phyloP scores from a whole-genome alignment of 345 rosid species.

The Hypericum androsaemum region DNA sequence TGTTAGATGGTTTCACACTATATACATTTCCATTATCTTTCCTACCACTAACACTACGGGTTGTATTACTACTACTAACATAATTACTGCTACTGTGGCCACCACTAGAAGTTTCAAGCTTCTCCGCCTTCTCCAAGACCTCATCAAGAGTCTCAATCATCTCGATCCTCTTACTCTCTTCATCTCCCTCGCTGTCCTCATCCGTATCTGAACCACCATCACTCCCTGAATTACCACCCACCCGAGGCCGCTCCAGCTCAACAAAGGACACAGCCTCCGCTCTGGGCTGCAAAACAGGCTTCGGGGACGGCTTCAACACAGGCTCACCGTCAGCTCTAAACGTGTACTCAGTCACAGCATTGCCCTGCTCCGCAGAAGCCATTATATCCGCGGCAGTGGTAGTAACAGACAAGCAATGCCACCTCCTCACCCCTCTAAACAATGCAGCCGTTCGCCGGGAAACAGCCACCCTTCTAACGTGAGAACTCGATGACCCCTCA shows the following conservation, averaged over 20 bases:
- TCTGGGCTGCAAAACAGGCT: conserved; percentile 43
- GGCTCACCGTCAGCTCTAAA: conserved; percentile 42
- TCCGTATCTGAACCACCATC: conserved; percentile 14
- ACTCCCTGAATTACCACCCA: conserved; percentile 23
- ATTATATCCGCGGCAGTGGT: conserved; percentile 58
- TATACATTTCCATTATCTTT: conserved; percentile 26
- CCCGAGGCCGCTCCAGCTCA: conserved; percentile 21
- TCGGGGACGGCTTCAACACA: conserved; percentile 74
- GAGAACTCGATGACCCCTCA: conserved; percentile 37
- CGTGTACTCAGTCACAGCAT: conserved; percentile 31
- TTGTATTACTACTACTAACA: conserved; percentile 9
- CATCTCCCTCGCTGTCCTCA: conserved; percentile 26
- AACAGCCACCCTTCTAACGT: conserved; percentile 51
- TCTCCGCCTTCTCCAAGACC: conserved; percentile 86
- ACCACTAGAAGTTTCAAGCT: conserved; percentile 44
- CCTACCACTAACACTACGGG: conserved; percentile 5
- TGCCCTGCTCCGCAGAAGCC: conserved; percentile 42
- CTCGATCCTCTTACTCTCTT: conserved; percentile 41
- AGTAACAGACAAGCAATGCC: conserved; percentile 50
- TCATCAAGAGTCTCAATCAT: conserved; percentile 80
- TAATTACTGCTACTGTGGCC: background rate
- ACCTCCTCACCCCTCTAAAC: conserved; percentile 38
- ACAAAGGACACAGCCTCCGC: conserved; percentile 22
- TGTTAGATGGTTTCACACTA: conserved; percentile 24
- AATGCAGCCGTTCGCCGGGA: conserved; percentile 21